These are phyloP conservation scores for Populus deltoides DNA, from an alignment of 345 rosid genomes.

Conservation along the genomic window DNA sequence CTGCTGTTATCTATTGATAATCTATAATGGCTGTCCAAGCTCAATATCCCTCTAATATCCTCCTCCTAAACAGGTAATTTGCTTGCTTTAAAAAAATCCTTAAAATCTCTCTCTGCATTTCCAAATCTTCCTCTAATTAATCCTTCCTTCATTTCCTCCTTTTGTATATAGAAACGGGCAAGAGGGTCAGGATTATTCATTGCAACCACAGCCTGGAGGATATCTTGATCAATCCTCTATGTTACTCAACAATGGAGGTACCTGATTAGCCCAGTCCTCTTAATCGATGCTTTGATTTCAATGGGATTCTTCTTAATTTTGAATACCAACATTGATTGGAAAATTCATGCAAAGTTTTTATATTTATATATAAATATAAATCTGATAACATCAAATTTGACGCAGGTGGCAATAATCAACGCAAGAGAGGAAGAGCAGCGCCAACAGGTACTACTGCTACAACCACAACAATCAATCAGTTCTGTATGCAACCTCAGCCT, in stretches of 20 bases:
- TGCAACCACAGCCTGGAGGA: conserved; percentile 51
- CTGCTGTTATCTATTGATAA: not conserved
- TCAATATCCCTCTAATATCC: conserved; percentile 77
- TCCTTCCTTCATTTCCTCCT: not conserved
- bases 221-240: conserved; percentile 55
- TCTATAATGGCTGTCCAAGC: conserved; percentile 81
- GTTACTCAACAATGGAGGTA: conserved; percentile 40
- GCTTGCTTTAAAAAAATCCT: not conserved
- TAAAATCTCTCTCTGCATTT: not conserved
- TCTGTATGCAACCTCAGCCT: conserved; percentile 33
- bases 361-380: not conserved
- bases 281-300: not conserved
- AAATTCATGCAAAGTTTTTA: not conserved
- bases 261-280: not conserved
- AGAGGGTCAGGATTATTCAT: conserved; percentile 57
- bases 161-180: conserved; percentile 54
- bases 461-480: conserved; percentile 21
- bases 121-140: not conserved
- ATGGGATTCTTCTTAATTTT: not conserved
- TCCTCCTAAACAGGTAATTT: conserved; percentile 63
- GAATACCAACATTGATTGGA: not conserved
- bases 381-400: not conserved
- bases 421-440: conserved; percentile 61
- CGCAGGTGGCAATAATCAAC: conserved; percentile 29
- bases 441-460: conserved; percentile 8